phyloP scores from a whole-genome alignment of 1,139 yeast species.

The Saccharomyces hybrid region DNA sequence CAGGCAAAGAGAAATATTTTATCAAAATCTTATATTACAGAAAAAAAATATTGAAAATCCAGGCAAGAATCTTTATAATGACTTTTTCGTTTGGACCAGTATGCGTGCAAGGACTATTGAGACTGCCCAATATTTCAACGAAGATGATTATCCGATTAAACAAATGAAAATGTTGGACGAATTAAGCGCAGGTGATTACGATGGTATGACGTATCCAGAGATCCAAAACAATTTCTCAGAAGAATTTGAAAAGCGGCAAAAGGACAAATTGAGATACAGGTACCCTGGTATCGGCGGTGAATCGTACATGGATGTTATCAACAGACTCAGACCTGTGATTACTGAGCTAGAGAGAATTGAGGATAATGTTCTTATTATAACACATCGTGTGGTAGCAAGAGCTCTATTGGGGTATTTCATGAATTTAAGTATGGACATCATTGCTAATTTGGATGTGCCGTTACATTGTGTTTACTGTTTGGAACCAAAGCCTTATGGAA shows the following conservation, averaged over 20 bases:
- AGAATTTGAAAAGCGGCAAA: constrained; percentile 69
- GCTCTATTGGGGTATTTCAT: constrained; percentile 81
- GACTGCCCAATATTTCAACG: constrained; percentile 68
- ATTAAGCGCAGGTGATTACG: constrained; percentile 84
- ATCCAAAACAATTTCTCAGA: constrained; percentile 63
- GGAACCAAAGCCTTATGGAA: constrained; percentile 92
- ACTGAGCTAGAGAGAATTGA: constrained; percentile 89
- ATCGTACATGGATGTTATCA: constrained; percentile 85
- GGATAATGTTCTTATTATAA: constrained; percentile 72
- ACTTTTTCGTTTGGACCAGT: constrained; percentile 89
- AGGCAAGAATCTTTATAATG: constrained; percentile 31
- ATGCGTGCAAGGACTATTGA: constrained; percentile 74
- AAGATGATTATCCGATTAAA: constrained; percentile 66
- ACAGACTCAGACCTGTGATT: constrained; percentile 79
- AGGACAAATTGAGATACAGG: constrained; percentile 71
- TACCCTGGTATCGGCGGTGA: constrained; percentile 98
- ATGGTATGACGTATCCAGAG: constrained; percentile 84
- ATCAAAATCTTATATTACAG: constrained; percentile 34
- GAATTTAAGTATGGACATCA: constrained; percentile 72
- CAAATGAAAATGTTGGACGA: constrained; percentile 93
- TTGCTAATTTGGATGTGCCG: constrained; percentile 89
- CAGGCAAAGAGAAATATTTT: constrained; percentile 61
- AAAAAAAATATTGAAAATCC: constrained; percentile 23
- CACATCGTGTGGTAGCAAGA: constrained; percentile 87
- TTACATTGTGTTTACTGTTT: constrained; percentile 81